Evolutionary conservation across 2,329 filamentous ascomycete species (phyloP), one percentile per base, ranked within the genome.

Genomic region (Huntiella bhutanensis): DNA sequence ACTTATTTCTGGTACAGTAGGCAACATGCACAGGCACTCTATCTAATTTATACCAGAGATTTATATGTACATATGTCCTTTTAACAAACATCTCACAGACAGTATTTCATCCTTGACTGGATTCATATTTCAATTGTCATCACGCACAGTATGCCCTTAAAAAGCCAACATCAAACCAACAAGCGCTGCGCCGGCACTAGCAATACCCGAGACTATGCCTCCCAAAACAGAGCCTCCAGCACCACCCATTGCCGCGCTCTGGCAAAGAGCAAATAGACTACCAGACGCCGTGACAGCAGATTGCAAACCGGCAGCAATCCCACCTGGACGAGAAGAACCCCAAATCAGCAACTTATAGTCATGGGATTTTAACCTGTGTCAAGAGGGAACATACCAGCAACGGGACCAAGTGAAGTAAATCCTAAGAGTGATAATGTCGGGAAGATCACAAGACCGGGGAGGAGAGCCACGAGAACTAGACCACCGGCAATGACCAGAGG

Each of bases 251-350:
- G 28, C 41, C 3, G 41, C 42, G 32, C 41, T 45, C 32, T 48
- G 41, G 17, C 41, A 38, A n/a, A 13, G 13, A 28, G 36, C 41
- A 43, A 48, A 48, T 7, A 43, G 33, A 15, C 46, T 37, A 19
- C 46, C 35, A 33, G 40, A 12, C 3, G 15, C 34, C 8, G 42
- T 42, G 12, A 2, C 5, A 4, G 46, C 16, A 4, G 17, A 22
- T 19, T 48, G 46, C 11, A 39, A 11, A 7, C 7, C n/a, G 15
- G 47, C 42, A 5, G 47, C 47, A 10, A 45, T 4, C 6, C 42
- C 45, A 2, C 15, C 47, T 49, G 22, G 2, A 43, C 3, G 3
- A 2, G 12, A 35, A 34, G 10, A 33, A 15, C 8, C 19, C 3
- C 15, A 22, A 3, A 6, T 10, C 4, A 11, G 8, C 2, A 37